Conservation (phyloP, 148 eudicot genomes). For the Linanthus parryae region DNA sequence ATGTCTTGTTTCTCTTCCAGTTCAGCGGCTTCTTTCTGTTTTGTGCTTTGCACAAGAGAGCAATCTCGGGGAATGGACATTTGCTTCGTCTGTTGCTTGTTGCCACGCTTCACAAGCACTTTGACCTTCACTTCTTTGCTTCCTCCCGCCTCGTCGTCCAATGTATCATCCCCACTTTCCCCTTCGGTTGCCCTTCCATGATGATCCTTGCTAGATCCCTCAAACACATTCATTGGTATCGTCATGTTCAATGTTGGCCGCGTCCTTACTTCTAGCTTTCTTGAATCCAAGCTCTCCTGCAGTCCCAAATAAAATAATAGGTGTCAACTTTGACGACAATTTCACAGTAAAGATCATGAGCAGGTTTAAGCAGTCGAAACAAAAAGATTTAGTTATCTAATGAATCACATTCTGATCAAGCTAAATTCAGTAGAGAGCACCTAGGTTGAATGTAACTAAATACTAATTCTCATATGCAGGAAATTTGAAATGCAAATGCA, state of each 20-base stretch:
- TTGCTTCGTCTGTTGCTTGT: conserved; percentile 87
- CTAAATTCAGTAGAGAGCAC: background rate
- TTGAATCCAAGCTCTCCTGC: conserved; percentile 96
- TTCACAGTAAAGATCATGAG: too few species aligned
- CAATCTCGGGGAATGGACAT: conserved; percentile 93
- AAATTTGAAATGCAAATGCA: too few species aligned
- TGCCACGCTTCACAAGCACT: conserved; percentile 92
- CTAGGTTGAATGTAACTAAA: too few species aligned
- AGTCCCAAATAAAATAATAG: background rate
- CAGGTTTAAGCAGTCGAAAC: too few species aligned
- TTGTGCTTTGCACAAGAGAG: conserved; percentile 83
- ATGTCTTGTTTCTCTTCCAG: conserved; percentile 98
- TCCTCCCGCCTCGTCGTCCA: conserved; percentile 77
- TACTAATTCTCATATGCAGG: too few species aligned
- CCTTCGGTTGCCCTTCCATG: conserved; percentile 61
- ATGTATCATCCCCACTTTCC: conserved; percentile 80
- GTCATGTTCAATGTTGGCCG: conserved; percentile 87
- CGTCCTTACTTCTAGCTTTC: conserved; percentile 71
- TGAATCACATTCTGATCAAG: background rate
- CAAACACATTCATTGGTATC: conserved; percentile 86
- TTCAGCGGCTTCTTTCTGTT: conserved; percentile 96
- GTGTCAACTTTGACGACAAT: background rate
- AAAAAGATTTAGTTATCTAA: too few species aligned
- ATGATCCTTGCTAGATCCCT: conserved; percentile 66
- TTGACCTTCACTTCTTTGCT: conserved; percentile 75